Conservation (phyloP, 495 filamentous ascomycete genomes). For the Corynascus novoguineensis region DNA sequence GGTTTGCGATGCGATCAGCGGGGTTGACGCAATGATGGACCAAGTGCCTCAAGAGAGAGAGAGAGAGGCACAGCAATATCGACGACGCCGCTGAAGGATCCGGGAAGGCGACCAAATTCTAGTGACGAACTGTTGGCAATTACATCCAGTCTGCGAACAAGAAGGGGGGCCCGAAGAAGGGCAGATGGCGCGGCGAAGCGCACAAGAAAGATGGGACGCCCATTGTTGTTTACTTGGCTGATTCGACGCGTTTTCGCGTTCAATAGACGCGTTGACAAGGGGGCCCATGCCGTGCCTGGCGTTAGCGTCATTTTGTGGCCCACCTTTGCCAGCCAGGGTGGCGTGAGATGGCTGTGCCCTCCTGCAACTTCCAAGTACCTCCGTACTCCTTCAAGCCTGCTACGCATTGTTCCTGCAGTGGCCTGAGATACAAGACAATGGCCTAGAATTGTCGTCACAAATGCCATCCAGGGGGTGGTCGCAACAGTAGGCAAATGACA, state of each 20-base stretch:
- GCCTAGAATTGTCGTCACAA: not conserved
- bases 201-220: conserved; percentile 17
- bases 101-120: not conserved
- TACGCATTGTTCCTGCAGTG: conserved; percentile 4
- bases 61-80: conserved; percentile 4
- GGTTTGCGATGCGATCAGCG: conserved; percentile 22
- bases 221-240: conserved; percentile 25
- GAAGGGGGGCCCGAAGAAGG: conserved; percentile 6
- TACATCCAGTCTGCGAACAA: conserved; percentile 12
- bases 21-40: conserved; percentile 23
- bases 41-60: not conserved
- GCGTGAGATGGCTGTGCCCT: conserved; percentile 12
- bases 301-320: conserved; percentile 15
- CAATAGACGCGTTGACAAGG: conserved; percentile 17
- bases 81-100: conserved; percentile 1
- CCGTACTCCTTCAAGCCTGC: not conserved
- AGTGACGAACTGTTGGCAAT: conserved; percentile 7
- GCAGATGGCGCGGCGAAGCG: conserved; percentile 18
- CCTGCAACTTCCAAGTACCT: conserved; percentile 11
- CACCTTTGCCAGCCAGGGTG: conserved; percentile 12
- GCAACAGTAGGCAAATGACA: not conserved
- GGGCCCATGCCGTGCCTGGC: conserved; percentile 15
- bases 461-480: not conserved
- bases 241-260: conserved; percentile 24
- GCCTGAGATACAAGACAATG: not conserved